These are phyloP conservation scores for Grosmannia serpens DNA, from an alignment of 2,329 filamentous ascomycete genomes.

Conservation along the genomic window DNA sequence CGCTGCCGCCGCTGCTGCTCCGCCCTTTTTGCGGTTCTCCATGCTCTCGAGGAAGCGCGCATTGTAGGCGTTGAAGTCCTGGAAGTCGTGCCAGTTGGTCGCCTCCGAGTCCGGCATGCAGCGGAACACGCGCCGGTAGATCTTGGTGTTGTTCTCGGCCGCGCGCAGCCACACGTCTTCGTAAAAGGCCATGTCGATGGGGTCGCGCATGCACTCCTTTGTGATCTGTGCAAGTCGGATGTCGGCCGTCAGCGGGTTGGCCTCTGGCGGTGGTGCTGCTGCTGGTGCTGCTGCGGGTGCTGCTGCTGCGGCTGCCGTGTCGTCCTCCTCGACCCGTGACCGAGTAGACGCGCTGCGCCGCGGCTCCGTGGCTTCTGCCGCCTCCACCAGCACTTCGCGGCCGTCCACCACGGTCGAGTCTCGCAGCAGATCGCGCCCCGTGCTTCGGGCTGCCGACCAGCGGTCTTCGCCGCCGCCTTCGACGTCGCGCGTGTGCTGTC, in stretches of 20 bases:
- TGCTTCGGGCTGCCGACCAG: conserved; percentile 54
- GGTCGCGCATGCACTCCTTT: conserved; percentile 91
- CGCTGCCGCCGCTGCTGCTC: conserved; percentile 10
- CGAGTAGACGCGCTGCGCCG: too few species aligned
- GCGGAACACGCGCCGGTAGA: conserved; percentile 87
- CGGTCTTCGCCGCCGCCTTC: conserved; percentile 67
- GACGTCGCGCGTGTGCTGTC: conserved; percentile 61
- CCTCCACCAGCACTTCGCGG: conserved; percentile 58
- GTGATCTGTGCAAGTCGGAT: conserved; percentile 64
- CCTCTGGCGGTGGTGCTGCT: conserved; percentile 8
- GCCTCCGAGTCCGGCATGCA: conserved; percentile 97
- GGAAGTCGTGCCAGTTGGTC: conserved; percentile 85
- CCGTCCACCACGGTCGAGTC: conserved; percentile 59
- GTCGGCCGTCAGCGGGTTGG: conserved; percentile 49
- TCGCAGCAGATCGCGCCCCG: conserved; percentile 50
- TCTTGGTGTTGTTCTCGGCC: conserved; percentile 88
- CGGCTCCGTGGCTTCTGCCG: too few species aligned
- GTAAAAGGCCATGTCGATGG: conserved; percentile 69
- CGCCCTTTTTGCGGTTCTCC: conserved; percentile 40
- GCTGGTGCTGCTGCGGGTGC: conserved; percentile 52
- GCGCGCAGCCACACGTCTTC: conserved; percentile 79
- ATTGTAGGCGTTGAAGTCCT: conserved; percentile 67
- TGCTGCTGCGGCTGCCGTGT: too few species aligned
- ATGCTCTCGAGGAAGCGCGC: conserved; percentile 63
- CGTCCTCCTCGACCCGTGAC: too few species aligned